Percentiles rank a stretch among this genome's conserved stretches.
Conservation (phyloP, 345 rosid genomes). For the Eucalyptus rudis region DNA sequence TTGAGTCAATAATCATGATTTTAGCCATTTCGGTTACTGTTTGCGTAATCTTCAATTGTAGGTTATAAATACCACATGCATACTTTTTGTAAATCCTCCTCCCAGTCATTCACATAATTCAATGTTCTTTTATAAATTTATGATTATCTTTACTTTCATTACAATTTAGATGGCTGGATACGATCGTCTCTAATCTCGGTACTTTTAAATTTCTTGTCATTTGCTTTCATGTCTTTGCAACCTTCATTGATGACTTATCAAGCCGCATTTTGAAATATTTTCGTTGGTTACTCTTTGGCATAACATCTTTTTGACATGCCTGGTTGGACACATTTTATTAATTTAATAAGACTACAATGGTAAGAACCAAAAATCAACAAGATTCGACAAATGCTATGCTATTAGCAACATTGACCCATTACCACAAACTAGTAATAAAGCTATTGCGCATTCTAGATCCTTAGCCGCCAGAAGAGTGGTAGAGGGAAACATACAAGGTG, state of each 20-base stretch:
- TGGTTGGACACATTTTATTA: neutral
- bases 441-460: neutral
- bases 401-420: neutral
- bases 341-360: neutral
- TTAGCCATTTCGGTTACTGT: neutral
- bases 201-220: no score
- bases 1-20: neutral
- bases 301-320: neutral
- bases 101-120: neutral
- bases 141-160: neutral
- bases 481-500: neutral
- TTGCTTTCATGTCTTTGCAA: neutral
- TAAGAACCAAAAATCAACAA: neutral
- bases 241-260: neutral
- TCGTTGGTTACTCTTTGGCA: no score
- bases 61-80: no score
- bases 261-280: neutral
- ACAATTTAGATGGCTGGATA: neutral
- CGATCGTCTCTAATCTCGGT: neutral
- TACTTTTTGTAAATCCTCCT: neutral
- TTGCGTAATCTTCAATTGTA: no score
- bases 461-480: neutral
- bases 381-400: accelerated
- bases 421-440: neutral
- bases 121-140: neutral